Evolutionary conservation across 768 basidiomycete genomes (phyloP), one percentile per base, ranked within the genome.

Genomic region (Lactarius psammicola): DNA sequence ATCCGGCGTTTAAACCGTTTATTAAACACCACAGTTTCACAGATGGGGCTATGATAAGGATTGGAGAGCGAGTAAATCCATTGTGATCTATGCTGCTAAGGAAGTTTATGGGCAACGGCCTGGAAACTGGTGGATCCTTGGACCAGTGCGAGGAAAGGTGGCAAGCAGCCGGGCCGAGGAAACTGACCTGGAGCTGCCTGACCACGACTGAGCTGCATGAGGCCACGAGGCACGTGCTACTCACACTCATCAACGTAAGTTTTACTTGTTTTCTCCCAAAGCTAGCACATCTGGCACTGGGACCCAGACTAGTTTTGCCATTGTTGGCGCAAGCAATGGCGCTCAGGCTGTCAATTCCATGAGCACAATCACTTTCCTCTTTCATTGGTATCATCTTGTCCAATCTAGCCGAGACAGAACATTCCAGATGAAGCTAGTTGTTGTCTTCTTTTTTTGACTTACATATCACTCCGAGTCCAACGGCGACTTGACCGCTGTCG

Each of bases 11-110:
- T n/a, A n/a, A n/a, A n/a, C n/a, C n/a, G n/a, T n/a, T n/a, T n/a
- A n/a, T n/a, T n/a, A n/a, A n/a, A n/a, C n/a, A n/a, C n/a, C n/a
- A n/a, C n/a, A n/a, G n/a, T n/a, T n/a, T n/a, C n/a, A n/a, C n/a
- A n/a, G n/a, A n/a, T n/a, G n/a, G n/a, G 71, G 44, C 67, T 54
- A 56, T 68, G 71, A 70, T 68, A 68, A 53, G 65, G 64, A 67
- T 68, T 64, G 36, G 63, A 40, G 15, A 51, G 54, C 10, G 65
- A 18, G 59, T 71, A 68, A 51, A 70, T 56, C 68, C 57, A 40
- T 44, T 34, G 49, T 49, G 53, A 57, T 62, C 51, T 18, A 36
- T 11, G 18, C 17, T 7, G 61, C 72, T 3, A 30, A 54, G 18
- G 3, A 30, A 54, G 40, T 56, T 26, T 36, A 56, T 64, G n/a